Evolutionary conservation across 768 basidiomycete genomes (phyloP).

Genomic region (Lepiota brunneoincarnata): DNA sequence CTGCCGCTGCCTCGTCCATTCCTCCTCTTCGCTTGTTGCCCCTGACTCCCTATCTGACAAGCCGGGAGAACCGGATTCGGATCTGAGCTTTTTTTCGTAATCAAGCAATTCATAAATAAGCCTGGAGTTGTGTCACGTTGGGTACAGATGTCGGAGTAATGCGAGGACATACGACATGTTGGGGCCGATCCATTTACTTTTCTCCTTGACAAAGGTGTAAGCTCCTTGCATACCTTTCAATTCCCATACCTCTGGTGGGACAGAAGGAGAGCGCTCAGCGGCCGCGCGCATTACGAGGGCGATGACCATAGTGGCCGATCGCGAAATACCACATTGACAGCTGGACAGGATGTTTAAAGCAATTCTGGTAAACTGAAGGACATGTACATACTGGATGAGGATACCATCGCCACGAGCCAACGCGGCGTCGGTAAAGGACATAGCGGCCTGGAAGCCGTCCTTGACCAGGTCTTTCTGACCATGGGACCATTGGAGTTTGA

Average conservation of each 20-base stretch:
- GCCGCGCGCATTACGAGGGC: slow-evolving; percentile 95
- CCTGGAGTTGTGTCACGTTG: slow-evolving; percentile 35
- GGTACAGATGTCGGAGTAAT: slow-evolving; percentile 15
- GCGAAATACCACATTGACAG: slow-evolving; percentile 92
- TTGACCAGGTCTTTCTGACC: slow-evolving; percentile 88
- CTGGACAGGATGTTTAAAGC: slow-evolving; percentile 35
- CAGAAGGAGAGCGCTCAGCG: slow-evolving; percentile 57
- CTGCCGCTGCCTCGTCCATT: slow-evolving; percentile 72
- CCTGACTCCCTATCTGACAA: slow-evolving; percentile 39
- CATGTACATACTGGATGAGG: slow-evolving; percentile 72
- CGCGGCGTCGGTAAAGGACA: slow-evolving; percentile 79
- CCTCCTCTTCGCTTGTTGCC: slow-evolving; percentile 65
- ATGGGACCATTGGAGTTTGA: slow-evolving; percentile 90
- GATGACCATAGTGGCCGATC: slow-evolving; percentile 87
- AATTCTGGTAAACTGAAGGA: slow-evolving; percentile 17
- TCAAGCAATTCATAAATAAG: slow-evolving; percentile 93
- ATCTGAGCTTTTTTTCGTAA: slow-evolving; percentile 75
- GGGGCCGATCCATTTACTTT: slow-evolving; percentile 84
- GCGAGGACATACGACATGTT: slow-evolving; percentile 83
- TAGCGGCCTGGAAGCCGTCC: slow-evolving; percentile 74
- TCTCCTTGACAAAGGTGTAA: slow-evolving; percentile 86
- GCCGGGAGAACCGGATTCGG: slow-evolving; percentile 45
- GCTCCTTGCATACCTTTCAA: slow-evolving; percentile 88
- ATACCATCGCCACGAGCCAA: slow-evolving; percentile 75
- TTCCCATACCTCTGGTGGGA: slow-evolving; percentile 73